Conservation (phyloP, 73 alveolate species). For the Stentor coeruleus region DNA sequence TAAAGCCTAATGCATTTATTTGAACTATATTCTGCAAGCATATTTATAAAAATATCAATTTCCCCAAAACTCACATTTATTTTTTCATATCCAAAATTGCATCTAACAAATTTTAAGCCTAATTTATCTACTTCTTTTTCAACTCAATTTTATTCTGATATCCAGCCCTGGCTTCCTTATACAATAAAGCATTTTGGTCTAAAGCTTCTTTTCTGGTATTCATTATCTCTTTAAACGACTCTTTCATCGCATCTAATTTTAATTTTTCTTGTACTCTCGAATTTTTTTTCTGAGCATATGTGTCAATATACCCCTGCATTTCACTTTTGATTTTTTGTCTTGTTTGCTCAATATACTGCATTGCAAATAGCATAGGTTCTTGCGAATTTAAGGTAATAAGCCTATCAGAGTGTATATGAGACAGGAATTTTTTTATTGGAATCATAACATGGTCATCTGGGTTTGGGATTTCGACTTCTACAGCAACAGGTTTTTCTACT, state of each 20-base stretch:
- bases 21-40: too few species aligned
- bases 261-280: slow-evolving; percentile 23
- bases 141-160: neutral
- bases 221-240: slow-evolving; percentile 36
- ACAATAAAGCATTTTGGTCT: neutral
- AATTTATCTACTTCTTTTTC: neutral
- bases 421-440: slow-evolving; percentile 45
- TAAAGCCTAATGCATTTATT: too few species aligned
- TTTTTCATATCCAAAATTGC: too few species aligned
- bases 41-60: too few species aligned
- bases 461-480: slow-evolving; percentile 44
- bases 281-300: slow-evolving; percentile 31
- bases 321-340: slow-evolving; percentile 40
- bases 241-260: slow-evolving; percentile 23
- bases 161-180: neutral
- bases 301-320: slow-evolving; percentile 33
- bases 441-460: slow-evolving; percentile 52
- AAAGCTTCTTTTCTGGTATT: slow-evolving; percentile 28
- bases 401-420: slow-evolving; percentile 49
- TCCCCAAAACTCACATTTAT: too few species aligned
- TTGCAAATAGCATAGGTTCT: neutral
- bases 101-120: too few species aligned
- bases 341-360: slow-evolving; percentile 18
- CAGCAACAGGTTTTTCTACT: slow-evolving; percentile 38
- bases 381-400: slow-evolving; percentile 30